Conservation (phyloP, 129 eudicot genomes). For the Lonicera japonica region DNA sequence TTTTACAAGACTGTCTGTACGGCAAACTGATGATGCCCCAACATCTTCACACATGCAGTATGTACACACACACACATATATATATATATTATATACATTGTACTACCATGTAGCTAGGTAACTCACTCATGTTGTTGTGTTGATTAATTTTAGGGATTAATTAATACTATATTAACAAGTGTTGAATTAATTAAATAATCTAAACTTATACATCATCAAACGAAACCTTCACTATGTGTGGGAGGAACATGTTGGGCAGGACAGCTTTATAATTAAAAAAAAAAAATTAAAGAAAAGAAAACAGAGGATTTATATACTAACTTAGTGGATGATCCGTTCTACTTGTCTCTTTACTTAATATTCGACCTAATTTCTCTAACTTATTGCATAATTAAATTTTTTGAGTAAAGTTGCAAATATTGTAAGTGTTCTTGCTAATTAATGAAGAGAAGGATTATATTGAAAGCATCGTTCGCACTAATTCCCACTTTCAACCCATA, state of each 20-base stretch:
- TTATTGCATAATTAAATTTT: background rate
- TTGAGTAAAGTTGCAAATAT: background rate
- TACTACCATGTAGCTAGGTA: background rate
- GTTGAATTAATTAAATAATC: background rate
- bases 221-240: background rate
- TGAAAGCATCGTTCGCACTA: background rate
- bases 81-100: background rate
- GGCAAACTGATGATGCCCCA: background rate
- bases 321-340: background rate
- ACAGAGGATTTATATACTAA: background rate
- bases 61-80: too few relatives aligned
- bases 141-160: background rate
- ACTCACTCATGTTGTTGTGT: background rate
- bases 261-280: background rate
- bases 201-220: background rate
- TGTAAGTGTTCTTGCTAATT: background rate
- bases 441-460: background rate
- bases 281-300: too few relatives aligned
- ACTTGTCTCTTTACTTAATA: background rate
- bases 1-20: conserved; percentile 4
- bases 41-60: too few relatives aligned
- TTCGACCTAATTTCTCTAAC: background rate
- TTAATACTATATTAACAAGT: background rate
- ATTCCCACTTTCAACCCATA: background rate
- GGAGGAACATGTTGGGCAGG: conserved; percentile 1